Conservation (phyloP, 345 rosid genomes). For the Laguncularia racemosa region DNA sequence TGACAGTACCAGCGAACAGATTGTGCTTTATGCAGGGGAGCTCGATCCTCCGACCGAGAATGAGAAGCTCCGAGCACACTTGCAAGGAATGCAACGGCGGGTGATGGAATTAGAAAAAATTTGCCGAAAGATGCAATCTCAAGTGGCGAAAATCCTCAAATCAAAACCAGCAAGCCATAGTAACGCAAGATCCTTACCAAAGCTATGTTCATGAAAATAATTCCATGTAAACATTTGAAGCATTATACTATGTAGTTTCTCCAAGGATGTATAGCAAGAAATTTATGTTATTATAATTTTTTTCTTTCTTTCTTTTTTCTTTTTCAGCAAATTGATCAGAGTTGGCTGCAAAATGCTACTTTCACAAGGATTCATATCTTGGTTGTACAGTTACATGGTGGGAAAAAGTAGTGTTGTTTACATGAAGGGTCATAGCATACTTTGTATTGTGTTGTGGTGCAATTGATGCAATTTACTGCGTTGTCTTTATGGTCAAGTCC, state of each 20-base stretch:
- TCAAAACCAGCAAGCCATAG: slow-evolving; percentile 40
- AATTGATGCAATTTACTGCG: neutral
- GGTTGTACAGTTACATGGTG: slow-evolving; percentile 30
- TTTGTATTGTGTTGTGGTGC: neutral
- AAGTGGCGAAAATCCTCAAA: slow-evolving; percentile 67
- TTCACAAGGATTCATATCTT: slow-evolving; percentile 6
- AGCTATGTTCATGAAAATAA: slow-evolving; percentile 61
- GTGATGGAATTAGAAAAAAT: slow-evolving; percentile 82
- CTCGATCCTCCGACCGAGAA: slow-evolving; percentile 30
- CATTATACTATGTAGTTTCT: slow-evolving; percentile 10
- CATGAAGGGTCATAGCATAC: slow-evolving; percentile 8
- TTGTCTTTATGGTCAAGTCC: slow-evolving; percentile 15
- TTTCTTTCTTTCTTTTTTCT: slow-evolving; percentile 2
- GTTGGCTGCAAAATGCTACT: slow-evolving; percentile 3
- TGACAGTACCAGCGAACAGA: slow-evolving; percentile 22
- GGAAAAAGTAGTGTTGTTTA: slow-evolving; percentile 7
- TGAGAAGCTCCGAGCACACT: slow-evolving; percentile 48
- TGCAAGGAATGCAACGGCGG: slow-evolving; percentile 81
- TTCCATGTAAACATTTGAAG: neutral
- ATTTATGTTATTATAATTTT: neutral
- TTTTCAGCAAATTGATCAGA: slow-evolving; percentile 14
- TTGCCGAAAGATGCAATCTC: slow-evolving; percentile 73
- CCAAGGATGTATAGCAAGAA: slow-evolving; percentile 14
- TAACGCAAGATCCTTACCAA: slow-evolving; percentile 60
- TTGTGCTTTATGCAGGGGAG: slow-evolving; percentile 39